Conservation (phyloP, 352 stramenopile species). For the Detonula confervacea region DNA sequence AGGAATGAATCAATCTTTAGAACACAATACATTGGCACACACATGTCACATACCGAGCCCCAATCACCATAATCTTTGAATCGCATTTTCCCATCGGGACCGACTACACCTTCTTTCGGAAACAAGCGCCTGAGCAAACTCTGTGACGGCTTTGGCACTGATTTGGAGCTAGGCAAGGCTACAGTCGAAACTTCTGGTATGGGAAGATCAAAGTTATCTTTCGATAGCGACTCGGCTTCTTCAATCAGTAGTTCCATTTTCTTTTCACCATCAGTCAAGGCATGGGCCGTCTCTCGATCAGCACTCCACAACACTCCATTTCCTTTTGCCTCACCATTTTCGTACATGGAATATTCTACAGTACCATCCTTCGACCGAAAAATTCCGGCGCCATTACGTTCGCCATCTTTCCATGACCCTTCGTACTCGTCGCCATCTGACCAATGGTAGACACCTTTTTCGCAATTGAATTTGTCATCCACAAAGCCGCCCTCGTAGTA, state of each 20-base stretch:
- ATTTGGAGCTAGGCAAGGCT: not conserved
- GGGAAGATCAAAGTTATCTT: conserved; percentile 39
- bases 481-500: conserved; percentile 36
- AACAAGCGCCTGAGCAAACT: conserved; percentile 22
- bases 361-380: conserved; percentile 22
- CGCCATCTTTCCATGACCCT: conserved; percentile 42
- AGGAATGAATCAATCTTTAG: too few relatives aligned
- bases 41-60: too few relatives aligned
- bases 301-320: conserved; percentile 32
- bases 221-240: conserved; percentile 25
- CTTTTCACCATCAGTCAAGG: conserved; percentile 17
- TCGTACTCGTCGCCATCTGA: conserved; percentile 35
- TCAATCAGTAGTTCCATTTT: conserved; percentile 25
- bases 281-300: conserved; percentile 23
- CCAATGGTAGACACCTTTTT: conserved; percentile 34
- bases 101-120: conserved; percentile 2
- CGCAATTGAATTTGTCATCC: conserved; percentile 40
- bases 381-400: conserved; percentile 38
- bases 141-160: not conserved
- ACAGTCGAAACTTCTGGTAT: conserved; percentile 25
- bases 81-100: conserved; percentile 18
- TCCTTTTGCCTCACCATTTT: conserved; percentile 17
- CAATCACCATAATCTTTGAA: conserved; percentile 43
- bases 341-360: conserved; percentile 40
- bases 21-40: too few relatives aligned